Percentiles rank a stretch among this genome's conserved stretches.
These are phyloP conservation scores for Colletotrichum sp. DNA, from an alignment of 2,329 filamentous ascomycete genomes.

Conservation along the genomic window DNA sequence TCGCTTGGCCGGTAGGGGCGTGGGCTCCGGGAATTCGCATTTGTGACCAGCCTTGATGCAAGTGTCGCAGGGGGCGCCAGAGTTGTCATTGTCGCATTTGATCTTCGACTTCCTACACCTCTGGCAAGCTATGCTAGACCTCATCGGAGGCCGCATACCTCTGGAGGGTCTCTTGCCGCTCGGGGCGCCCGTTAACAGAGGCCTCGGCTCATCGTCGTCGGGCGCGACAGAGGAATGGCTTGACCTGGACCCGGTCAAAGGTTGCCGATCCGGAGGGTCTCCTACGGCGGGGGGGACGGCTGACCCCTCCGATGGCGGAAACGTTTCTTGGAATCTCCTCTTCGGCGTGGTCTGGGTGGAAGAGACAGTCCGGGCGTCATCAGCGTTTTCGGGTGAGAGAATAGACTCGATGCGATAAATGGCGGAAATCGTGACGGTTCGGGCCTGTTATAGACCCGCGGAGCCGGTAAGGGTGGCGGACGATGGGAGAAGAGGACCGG, in stretches of 20 bases:
- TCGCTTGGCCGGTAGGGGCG: conserved; percentile 42
- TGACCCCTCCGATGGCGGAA: conserved; percentile 31
- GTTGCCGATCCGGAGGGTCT: conserved; percentile 27
- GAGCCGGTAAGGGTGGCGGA: conserved; percentile 29
- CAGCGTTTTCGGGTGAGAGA: conserved; percentile 48
- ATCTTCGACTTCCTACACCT: conserved; percentile 82
- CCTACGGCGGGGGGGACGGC: conserved; percentile 18
- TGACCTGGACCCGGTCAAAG: conserved; percentile 22
- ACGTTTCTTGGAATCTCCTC: conserved; percentile 39
- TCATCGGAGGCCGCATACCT: conserved; percentile 62
- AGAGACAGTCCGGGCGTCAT: conserved; percentile 36
- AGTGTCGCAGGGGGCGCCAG: conserved; percentile 63
- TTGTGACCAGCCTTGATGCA: conserved; percentile 75
- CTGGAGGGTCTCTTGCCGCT: conserved; percentile 41
- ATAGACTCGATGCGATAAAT: conserved; percentile 57
- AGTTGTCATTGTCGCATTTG: conserved; percentile 81
- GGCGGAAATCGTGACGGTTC: conserved; percentile 54
- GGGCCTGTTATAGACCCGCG: conserved; percentile 37
- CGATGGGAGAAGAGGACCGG: neutral
- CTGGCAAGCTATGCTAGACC: conserved; percentile 80
- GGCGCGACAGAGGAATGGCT: conserved; percentile 21
- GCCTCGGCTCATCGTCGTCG: conserved; percentile 30
- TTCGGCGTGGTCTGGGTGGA: conserved; percentile 38
- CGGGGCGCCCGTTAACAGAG: neutral
- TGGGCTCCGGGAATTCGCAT: conserved; percentile 70